phyloP scores from a whole-genome alignment of 768 basidiomycete species.

The Hericium rajendrae region DNA sequence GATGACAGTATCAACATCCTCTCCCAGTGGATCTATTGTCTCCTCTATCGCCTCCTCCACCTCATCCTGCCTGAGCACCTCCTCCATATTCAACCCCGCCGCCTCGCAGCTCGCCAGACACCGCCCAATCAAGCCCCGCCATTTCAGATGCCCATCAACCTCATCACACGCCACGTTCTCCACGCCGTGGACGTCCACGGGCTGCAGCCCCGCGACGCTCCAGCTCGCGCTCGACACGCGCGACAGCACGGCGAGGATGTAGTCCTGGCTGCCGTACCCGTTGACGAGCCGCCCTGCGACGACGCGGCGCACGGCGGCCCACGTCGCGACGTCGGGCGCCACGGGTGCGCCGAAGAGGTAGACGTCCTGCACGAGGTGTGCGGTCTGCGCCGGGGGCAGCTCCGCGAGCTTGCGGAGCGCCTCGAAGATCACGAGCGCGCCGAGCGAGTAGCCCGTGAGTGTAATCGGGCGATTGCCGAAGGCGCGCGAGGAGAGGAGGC shows the following conservation, averaged over 20 bases:
- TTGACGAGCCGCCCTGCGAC: slow-evolving; percentile 46
- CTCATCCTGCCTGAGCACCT: slow-evolving; percentile 28
- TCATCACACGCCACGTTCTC: slow-evolving; percentile 40
- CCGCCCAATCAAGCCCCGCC: slow-evolving; percentile 39
- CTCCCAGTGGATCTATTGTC: neutral
- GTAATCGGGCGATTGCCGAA: slow-evolving; percentile 47
- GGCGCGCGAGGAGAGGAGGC: slow-evolving; percentile 37
- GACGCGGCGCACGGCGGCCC: slow-evolving; percentile 39
- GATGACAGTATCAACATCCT: neutral
- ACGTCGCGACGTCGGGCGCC: slow-evolving; percentile 28
- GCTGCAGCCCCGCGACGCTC: slow-evolving; percentile 36
- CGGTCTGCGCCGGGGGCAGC: slow-evolving; percentile 33
- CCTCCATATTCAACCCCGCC: slow-evolving; percentile 27
- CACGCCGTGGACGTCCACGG: slow-evolving; percentile 39
- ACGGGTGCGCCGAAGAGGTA: slow-evolving; percentile 45
- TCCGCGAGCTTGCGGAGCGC: slow-evolving; percentile 39
- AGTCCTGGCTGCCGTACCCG: slow-evolving; percentile 42
- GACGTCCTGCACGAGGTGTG: slow-evolving; percentile 43
- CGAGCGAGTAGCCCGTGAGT: slow-evolving; percentile 48
- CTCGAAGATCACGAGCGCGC: slow-evolving; percentile 46
- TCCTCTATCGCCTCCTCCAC: slow-evolving; percentile 17
- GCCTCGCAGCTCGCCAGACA: slow-evolving; percentile 32
- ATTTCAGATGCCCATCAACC: slow-evolving; percentile 42
- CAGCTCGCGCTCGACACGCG: slow-evolving; percentile 37
- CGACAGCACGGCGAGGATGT: slow-evolving; percentile 43